Conservation (phyloP, 2,329 filamentous ascomycete species). For the Trichoderma atrobrunneum region DNA sequence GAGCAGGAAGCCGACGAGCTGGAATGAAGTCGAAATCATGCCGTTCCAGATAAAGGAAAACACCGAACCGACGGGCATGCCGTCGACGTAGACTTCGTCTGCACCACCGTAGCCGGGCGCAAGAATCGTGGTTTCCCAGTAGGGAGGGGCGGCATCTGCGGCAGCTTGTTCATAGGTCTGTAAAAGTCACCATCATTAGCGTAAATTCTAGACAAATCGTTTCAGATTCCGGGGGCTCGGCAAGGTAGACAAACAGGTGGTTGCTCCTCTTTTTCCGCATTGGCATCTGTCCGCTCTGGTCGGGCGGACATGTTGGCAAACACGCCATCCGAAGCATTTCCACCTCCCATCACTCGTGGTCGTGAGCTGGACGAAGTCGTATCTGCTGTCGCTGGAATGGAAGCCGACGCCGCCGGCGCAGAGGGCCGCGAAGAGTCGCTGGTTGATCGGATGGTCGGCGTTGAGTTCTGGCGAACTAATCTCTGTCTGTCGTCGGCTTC, state of each 20-base stretch:
- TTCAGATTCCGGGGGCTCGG: background rate
- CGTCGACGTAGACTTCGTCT: conserved; percentile 96
- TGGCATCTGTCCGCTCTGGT: conserved; percentile 73
- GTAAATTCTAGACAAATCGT: background rate
- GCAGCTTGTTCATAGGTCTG: conserved; percentile 98
- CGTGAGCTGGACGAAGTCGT: conserved; percentile 40
- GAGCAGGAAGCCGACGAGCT: conserved; percentile 93
- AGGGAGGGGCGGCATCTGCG: conserved; percentile 90
- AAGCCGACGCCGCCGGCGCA: conserved; percentile 8
- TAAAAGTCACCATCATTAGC: background rate
- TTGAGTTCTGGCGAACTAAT: conserved; percentile 67
- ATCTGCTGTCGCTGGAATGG: conserved; percentile 26
- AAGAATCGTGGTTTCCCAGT: conserved; percentile 98
- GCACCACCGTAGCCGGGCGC: conserved; percentile 85
- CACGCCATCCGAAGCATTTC: conserved; percentile 85
- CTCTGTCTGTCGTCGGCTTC: conserved; percentile 80
- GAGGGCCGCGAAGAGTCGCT: background rate
- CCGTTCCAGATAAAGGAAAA: conserved; percentile 89
- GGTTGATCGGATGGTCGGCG: conserved; percentile 26
- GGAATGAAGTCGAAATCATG: conserved; percentile 97
- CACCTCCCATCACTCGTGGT: conserved; percentile 61
- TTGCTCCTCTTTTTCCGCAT: conserved; percentile 70
- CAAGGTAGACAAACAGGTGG: conserved; percentile 71
- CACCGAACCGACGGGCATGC: conserved; percentile 84
- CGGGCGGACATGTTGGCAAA: conserved; percentile 94